A percentile compares a stretch with the other conserved stretches of the same genome.
These are phyloP conservation scores for Euphorbia pulcherrima DNA, from an alignment of 345 rosid genomes.

Conservation along the genomic window DNA sequence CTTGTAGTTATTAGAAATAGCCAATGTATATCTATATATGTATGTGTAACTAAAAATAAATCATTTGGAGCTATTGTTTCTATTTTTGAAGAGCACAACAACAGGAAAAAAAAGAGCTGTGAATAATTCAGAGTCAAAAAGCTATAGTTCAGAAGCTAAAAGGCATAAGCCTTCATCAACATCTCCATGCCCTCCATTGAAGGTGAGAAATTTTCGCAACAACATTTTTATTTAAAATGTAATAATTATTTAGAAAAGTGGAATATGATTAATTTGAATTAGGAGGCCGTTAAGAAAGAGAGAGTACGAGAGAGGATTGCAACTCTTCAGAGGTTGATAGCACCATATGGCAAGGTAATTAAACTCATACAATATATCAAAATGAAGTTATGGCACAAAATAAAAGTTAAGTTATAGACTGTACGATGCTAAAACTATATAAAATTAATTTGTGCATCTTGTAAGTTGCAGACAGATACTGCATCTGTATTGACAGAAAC, in stretches of 20 bases:
- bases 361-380: too few relatives aligned
- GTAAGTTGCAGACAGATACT: conserved; percentile 55
- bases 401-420: background rate
- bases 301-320: conserved; percentile 62
- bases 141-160: conserved; percentile 13
- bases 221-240: background rate
- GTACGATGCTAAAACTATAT: background rate
- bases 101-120: conserved; percentile 15
- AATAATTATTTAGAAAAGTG: background rate
- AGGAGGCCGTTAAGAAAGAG: conserved; percentile 43
- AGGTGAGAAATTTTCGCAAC: conserved; percentile 16
- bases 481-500: conserved; percentile 68
- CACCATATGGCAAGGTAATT: conserved; percentile 67
- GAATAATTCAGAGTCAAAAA: conserved; percentile 22
- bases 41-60: too few relatives aligned
- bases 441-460: background rate
- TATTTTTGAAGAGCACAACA: too few relatives aligned
- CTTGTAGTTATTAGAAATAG: too few relatives aligned
- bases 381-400: too few relatives aligned
- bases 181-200: conserved; percentile 28
- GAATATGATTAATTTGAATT: conserved; percentile 19
- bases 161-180: conserved; percentile 22
- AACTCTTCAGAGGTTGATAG: conserved; percentile 63
- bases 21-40: too few relatives aligned
- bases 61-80: too few relatives aligned